These are phyloP conservation scores for Ascoidea tarda DNA, from an alignment of 805 yeast species.

Conservation along the genomic window DNA sequence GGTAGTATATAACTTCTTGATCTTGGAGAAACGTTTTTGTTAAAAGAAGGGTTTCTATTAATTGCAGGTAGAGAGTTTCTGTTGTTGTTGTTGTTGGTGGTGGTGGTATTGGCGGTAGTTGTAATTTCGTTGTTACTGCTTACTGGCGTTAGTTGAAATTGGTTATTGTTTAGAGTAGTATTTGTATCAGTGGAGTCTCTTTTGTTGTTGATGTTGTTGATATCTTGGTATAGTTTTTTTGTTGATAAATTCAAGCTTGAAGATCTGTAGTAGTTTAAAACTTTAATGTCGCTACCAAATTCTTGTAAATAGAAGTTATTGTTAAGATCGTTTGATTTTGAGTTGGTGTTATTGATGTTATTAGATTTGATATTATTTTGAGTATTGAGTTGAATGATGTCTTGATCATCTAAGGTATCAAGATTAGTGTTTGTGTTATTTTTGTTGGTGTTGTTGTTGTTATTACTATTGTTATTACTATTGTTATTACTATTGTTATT, in stretches of 20 bases:
- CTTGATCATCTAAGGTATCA: too few relatives aligned
- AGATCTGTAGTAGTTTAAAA: background rate
- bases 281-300: background rate
- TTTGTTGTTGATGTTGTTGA: too few relatives aligned
- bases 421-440: too few relatives aligned
- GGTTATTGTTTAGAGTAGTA: background rate
- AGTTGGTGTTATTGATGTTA: background rate
- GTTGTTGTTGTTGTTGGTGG: background rate
- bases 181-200: background rate
- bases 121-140: background rate
- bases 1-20: background rate
- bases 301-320: background rate
- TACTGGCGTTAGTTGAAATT: too few relatives aligned
- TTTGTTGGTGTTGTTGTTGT: background rate
- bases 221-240: background rate
- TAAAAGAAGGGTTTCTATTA: background rate
- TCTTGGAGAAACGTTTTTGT: background rate
- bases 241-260: background rate
- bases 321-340: background rate
- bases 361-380: too few relatives aligned
- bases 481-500: too few relatives aligned
- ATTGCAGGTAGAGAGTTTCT: background rate
- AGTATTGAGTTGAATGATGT: too few relatives aligned
- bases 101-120: background rate
- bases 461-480: background rate